Conservation (phyloP, 2,329 filamentous ascomycete genomes). For the Sporothrix globosa region DNA sequence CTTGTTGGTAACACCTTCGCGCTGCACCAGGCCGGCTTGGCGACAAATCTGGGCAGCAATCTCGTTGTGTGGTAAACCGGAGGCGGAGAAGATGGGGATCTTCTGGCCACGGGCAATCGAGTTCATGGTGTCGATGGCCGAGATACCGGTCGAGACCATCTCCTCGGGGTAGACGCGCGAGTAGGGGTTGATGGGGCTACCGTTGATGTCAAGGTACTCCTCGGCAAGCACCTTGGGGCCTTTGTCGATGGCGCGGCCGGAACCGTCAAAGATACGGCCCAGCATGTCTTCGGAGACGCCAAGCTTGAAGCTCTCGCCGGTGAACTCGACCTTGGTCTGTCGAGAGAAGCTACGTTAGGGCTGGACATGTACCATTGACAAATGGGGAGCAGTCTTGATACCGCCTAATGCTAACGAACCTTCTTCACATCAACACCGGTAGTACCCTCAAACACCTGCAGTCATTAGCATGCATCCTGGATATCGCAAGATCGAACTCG, state of each 20-base stretch:
- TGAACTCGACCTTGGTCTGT: slow-evolving; percentile 96
- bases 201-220: slow-evolving; percentile 99
- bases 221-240: slow-evolving; percentile 97
- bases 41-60: slow-evolving; percentile 98
- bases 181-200: slow-evolving; percentile 97
- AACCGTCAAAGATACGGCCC: slow-evolving; percentile 97
- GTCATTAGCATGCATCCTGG: slow-evolving; percentile 39
- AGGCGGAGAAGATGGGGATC: slow-evolving; percentile 98
- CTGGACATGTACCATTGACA: not conserved
- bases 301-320: slow-evolving; percentile 94
- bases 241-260: slow-evolving; percentile 97
- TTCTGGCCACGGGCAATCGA: slow-evolving; percentile 98
- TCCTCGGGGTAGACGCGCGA: slow-evolving; percentile 98
- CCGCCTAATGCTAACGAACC: slow-evolving; percentile 54
- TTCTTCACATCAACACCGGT: slow-evolving; percentile 99
- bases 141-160: slow-evolving; percentile 99
- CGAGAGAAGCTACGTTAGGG: not conserved
- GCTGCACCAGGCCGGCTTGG: slow-evolving; percentile 88
- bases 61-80: slow-evolving; percentile 98
- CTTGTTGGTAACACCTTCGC: slow-evolving; percentile 80
- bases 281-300: slow-evolving; percentile 99
- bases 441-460: slow-evolving; percentile 94
- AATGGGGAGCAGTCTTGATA: not conserved
- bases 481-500: slow-evolving; percentile 25
- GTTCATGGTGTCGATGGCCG: slow-evolving; percentile 98